Evolutionary conservation across 2,329 filamentous ascomycete species (phyloP), one percentile per base, ranked within the genome.

Genomic region (Cylindrodendrum hubeiense): DNA sequence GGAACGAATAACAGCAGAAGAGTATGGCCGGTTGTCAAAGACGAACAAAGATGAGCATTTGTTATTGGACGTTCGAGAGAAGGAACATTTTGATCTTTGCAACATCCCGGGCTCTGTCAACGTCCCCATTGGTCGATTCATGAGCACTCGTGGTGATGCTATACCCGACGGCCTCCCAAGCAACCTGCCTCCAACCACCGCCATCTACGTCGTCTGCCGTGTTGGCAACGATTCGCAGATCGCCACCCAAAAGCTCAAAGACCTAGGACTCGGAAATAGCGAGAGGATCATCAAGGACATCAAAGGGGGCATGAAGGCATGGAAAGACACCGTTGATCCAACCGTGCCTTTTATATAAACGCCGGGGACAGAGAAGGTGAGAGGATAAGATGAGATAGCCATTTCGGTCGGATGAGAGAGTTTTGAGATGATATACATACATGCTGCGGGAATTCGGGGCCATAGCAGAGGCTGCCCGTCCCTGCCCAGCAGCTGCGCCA

Each of bases 41-140:
- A 58, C 52, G 53, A 9, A 67, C 7, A 17, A 41, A 0, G 70
- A 75, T 2, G 21, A 55, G 0, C 89, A 91, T 57, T 75, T 93
- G 1, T 80, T 98, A 2, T 79, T 98, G 3, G 96, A 98, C 70
- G 94, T 97, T 1, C 86, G 96, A 2, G 94, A 97, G 71, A 89
- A 89, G 72, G 92, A 94, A 28, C 93, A 97, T 66, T 98, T 93
- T 70, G 91, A 92, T 17, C 90, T 98, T 47, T 94, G 91, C 68
- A 90, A 86, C 66, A 84, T 99, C 8, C 83, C 89, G 0, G 92
- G 92, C 0, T 93, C 93, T 26, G 80, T 97, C 54, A 98, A 94
- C 71, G 78, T 94, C 1, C 92, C 82, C 0, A 77, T 83, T 5
- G 75, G 79, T 24, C 74, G 89, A 0, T 92, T 91, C 73, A 91